These are phyloP conservation scores for Cryphonectria carpinicola DNA, from an alignment of 2,329 filamentous ascomycete genomes.

Conservation along the genomic window DNA sequence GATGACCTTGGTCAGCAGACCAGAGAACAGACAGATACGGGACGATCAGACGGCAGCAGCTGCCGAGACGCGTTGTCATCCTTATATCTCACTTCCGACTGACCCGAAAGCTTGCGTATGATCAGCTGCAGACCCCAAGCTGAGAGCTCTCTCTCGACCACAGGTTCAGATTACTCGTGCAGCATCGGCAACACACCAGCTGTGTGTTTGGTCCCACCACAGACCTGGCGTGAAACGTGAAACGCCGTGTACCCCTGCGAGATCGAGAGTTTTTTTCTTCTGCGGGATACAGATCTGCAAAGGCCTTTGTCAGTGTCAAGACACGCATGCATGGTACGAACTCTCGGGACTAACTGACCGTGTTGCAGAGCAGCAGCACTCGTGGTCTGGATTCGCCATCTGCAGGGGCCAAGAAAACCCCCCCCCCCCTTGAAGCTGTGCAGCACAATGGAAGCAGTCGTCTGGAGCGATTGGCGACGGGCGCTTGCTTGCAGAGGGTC, in stretches of 20 bases:
- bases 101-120: conserved; percentile 1
- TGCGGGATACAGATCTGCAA: neutral
- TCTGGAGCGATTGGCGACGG: conserved; percentile 25
- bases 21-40: neutral
- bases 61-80: neutral
- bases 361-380: neutral
- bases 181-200: neutral
- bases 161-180: neutral
- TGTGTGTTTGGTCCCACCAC: neutral
- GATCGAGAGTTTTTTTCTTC: neutral
- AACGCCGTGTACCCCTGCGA: neutral
- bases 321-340: neutral
- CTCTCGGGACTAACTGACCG: neutral
- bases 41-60: conserved; percentile 13
- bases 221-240: conserved; percentile 1
- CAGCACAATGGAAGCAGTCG: conserved; percentile 17
- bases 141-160: neutral
- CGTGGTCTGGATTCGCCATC: conserved; percentile 3
- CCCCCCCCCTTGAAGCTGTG: conserved; percentile 8
- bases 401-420: conserved; percentile 21
- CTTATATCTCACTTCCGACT: neutral
- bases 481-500: conserved; percentile 21
- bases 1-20: neutral
- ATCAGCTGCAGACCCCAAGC: neutral
- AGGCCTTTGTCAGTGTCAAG: neutral